phyloP scores from a whole-genome alignment of 148 eudicot species.

The Euryodendron excelsum region DNA sequence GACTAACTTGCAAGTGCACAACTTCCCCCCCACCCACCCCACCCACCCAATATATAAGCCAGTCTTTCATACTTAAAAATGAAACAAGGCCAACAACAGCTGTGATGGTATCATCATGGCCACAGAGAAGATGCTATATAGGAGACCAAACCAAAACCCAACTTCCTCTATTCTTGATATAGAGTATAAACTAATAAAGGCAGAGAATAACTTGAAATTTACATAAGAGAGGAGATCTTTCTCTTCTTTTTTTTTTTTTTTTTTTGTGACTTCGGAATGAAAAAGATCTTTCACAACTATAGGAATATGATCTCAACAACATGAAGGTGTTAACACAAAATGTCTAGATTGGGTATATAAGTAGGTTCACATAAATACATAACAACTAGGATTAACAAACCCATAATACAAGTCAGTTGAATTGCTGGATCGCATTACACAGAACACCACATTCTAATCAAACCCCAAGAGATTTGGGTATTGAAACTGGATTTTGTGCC shows the following conservation, averaged over 20 bases:
- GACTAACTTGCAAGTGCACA: no score
- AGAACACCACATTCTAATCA: conserved; percentile 17
- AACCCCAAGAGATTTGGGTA: conserved; percentile 60
- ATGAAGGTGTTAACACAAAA: neutral
- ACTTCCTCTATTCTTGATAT: no score
- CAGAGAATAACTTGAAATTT: neutral
- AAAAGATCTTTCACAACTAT: neutral
- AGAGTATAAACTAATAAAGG: neutral
- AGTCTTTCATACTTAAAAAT: no score
- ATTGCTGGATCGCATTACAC: neutral
- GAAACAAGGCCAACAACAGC: no score
- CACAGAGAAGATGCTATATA: no score
- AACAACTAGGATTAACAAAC: neutral
- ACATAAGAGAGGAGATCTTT: no score
- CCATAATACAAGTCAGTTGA: neutral
- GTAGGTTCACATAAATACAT: neutral
- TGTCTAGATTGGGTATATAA: neutral
- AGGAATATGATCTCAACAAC: neutral
- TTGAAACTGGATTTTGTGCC: conserved; percentile 39
- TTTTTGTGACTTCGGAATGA: no score
- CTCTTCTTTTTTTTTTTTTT: no score
- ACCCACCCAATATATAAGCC: no score
- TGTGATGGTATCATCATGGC: no score
- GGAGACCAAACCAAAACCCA: no score
- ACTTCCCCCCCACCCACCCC: no score